Percentiles rank a stretch among this genome's conserved stretches.
These are phyloP conservation scores for Botryosphaeria dothidea DNA, from an alignment of 2,329 filamentous ascomycete species.

Conservation along the genomic window DNA sequence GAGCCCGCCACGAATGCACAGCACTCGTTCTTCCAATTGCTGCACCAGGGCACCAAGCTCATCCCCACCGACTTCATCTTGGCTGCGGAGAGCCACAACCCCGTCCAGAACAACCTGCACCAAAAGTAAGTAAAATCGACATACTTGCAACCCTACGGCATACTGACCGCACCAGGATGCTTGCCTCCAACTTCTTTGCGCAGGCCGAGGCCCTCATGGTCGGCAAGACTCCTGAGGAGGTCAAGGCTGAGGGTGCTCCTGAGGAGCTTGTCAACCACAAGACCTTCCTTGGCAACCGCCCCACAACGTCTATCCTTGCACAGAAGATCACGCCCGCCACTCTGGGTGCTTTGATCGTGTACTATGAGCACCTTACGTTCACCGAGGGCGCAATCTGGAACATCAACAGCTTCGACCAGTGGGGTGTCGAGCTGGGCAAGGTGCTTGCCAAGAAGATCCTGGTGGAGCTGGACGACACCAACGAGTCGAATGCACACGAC, in stretches of 20 bases:
- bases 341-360: conserved; percentile 91
- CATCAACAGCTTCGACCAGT: conserved; percentile 99
- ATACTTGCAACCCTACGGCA: neutral
- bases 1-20: conserved; percentile 99
- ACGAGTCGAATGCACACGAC: conserved; percentile 74
- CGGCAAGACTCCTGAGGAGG: conserved; percentile 79
- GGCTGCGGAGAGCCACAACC: conserved; percentile 95
- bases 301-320: conserved; percentile 91
- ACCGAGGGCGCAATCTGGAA: conserved; percentile 98
- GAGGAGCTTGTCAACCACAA: conserved; percentile 91
- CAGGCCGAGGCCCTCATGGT: conserved; percentile 90
- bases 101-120: conserved; percentile 86
- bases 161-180: conserved; percentile 58
- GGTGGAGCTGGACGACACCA: conserved; percentile 78
- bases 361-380: conserved; percentile 99
- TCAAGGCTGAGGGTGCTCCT: conserved; percentile 72
- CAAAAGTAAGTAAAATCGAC: conserved; percentile 62
- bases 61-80: conserved; percentile 98
- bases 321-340: conserved; percentile 92
- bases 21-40: conserved; percentile 99
- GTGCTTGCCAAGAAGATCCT: conserved; percentile 73
- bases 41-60: conserved; percentile 98
- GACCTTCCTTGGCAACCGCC: conserved; percentile 96
- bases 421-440: conserved; percentile 99
- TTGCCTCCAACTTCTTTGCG: conserved; percentile 88